Conservation (phyloP, 2,329 filamentous ascomycete genomes). For the Colletotrichum sp. region DNA sequence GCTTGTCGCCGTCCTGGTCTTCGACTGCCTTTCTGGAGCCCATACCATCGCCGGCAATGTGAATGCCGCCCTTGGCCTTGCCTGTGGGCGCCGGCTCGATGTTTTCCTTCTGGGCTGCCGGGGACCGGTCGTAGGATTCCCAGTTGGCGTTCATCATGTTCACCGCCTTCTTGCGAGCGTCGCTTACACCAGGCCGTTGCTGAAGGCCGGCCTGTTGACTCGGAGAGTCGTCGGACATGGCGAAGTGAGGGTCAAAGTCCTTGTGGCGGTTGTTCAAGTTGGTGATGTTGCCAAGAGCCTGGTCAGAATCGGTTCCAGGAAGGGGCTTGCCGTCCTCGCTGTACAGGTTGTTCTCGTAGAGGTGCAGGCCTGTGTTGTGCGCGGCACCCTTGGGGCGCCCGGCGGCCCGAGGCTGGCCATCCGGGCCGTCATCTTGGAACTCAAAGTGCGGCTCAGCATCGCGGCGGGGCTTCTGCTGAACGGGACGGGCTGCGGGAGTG, state of each 20-base stretch:
- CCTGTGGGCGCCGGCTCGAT: conserved; percentile 22
- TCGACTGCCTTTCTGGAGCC: conserved; percentile 56
- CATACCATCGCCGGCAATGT: conserved; percentile 69
- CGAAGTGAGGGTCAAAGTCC: conserved; percentile 80
- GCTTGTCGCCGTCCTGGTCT: conserved; percentile 31
- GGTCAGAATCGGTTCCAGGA: conserved; percentile 34
- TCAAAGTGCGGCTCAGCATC: conserved; percentile 86
- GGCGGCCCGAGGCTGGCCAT: conserved; percentile 49
- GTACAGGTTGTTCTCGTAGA: conserved; percentile 81
- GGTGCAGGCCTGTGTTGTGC: conserved; percentile 69
- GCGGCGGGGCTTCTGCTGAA: conserved; percentile 69
- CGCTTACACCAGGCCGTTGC: conserved; percentile 48
- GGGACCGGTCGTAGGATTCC: conserved; percentile 60
- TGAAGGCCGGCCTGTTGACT: conserved; percentile 43
- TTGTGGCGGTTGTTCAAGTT: conserved; percentile 76
- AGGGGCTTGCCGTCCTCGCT: conserved; percentile 55
- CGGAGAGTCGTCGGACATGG: conserved; percentile 72
- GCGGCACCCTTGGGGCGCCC: conserved; percentile 56
- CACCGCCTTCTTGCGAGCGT: conserved; percentile 70
- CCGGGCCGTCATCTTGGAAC: conserved; percentile 74
- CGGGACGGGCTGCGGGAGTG: conserved; percentile 61
- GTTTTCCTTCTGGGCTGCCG: conserved; percentile 57
- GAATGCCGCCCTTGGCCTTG: conserved; percentile 31
- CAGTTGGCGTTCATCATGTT: conserved; percentile 75
- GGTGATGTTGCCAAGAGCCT: conserved; percentile 68